phyloP scores from a whole-genome alignment of 108 stramenopile species.

The Pseudonitzschia delicatissima region DNA sequence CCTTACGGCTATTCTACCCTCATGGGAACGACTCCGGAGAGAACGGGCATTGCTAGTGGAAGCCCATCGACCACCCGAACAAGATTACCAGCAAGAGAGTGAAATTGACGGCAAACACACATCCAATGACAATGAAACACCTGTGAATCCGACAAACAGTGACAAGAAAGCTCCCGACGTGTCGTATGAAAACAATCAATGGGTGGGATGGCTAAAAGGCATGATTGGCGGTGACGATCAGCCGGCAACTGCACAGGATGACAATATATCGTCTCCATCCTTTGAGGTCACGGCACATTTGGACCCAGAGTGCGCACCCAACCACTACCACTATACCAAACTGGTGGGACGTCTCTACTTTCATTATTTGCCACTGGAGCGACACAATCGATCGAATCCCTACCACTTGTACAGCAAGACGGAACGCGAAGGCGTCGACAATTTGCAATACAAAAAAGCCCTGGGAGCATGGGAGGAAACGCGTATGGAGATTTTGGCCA shows the following conservation, averaged over 20 bases:
- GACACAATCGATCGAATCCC: not conserved
- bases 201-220: conserved; percentile 7
- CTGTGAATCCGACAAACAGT: not conserved
- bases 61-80: not conserved
- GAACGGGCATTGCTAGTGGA: conserved; percentile 26
- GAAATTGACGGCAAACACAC: not conserved
- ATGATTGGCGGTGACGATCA: not conserved
- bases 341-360: conserved; percentile 25
- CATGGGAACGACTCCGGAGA: conserved; percentile 31
- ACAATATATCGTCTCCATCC: not conserved
- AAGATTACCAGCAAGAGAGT: not conserved
- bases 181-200: not conserved
- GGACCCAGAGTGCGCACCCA: conserved; percentile 18
- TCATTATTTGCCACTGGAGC: conserved; percentile 11
- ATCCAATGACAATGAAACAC: not conserved
- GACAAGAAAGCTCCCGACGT: not conserved
- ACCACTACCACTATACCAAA: conserved; percentile 24
- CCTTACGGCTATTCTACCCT: conserved; percentile 10
- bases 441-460: not conserved
- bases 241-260: not conserved
- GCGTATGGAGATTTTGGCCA: not conserved
- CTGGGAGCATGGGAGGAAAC: not conserved
- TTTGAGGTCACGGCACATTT: conserved; percentile 16
- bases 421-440: not conserved
- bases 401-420: not conserved